These are phyloP conservation scores for Linderina pennispora DNA, from an alignment of 192 early-diverging fungal species.

Conservation along the genomic window DNA sequence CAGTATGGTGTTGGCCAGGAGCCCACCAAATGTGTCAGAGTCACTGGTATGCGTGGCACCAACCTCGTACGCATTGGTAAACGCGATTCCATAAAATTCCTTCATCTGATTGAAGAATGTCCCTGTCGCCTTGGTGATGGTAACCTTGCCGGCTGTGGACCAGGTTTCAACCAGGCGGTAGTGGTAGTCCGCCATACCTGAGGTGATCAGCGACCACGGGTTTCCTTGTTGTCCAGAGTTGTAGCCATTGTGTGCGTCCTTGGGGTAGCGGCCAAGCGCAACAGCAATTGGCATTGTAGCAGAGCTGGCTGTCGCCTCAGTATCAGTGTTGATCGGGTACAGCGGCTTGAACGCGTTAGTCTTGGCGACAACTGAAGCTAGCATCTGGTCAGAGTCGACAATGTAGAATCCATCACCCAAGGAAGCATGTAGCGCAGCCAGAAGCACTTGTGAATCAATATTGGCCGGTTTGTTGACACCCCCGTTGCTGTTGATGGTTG, in stretches of 20 bases:
- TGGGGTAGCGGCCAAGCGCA: conserved; percentile 59
- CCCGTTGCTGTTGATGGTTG: not conserved
- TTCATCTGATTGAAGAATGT: conserved; percentile 26
- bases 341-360: not conserved
- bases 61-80: not conserved
- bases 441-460: conserved; percentile 47
- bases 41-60: not conserved
- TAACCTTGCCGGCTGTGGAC: conserved; percentile 17
- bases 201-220: conserved; percentile 58
- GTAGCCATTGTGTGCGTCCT: conserved; percentile 58
- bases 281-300: conserved; percentile 5
- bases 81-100: not conserved
- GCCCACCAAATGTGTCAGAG: no score
- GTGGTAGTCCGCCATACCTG: conserved; percentile 47
- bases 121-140: conserved; percentile 32
- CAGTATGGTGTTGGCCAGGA: conserved; percentile 6
- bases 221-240: conserved; percentile 43
- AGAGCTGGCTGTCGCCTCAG: not conserved
- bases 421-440: conserved; percentile 41
- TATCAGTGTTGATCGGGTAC: not conserved
- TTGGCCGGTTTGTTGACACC: not conserved
- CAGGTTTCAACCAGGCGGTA: conserved; percentile 37
- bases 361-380: not conserved
- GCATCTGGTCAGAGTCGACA: not conserved
- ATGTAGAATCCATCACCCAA: conserved; percentile 23